Conservation (phyloP, 169 alveolate species). For the Cryptosporidium meleagridis region DNA sequence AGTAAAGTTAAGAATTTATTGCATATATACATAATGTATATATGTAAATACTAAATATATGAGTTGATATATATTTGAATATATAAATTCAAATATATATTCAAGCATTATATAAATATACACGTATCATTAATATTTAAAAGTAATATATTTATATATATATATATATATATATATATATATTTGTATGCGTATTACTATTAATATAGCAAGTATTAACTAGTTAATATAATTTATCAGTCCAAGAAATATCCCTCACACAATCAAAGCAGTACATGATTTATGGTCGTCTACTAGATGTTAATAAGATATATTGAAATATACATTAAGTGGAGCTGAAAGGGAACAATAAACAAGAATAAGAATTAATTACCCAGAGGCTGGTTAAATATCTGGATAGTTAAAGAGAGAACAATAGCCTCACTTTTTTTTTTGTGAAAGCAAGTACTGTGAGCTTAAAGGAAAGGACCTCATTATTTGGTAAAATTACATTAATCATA, state of each 20-base stretch:
- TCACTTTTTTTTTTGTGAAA: not conserved
- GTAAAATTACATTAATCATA: not conserved
- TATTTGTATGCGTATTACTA: not conserved
- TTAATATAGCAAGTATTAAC: conserved; percentile 20
- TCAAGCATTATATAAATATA: not conserved
- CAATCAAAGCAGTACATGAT: conserved; percentile 47
- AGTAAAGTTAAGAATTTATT: not conserved
- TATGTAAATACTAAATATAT: conserved; percentile 1
- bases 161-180: conserved; percentile 2
- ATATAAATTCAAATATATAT: not conserved
- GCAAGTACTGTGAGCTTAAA: not conserved
- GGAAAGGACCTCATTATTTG: not conserved
- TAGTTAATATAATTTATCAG: conserved; percentile 4
- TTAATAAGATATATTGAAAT: conserved; percentile 2
- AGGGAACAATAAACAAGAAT: not conserved
- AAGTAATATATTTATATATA: not conserved
- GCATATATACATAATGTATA: conserved; percentile 2
- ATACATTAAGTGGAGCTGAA: conserved; percentile 5
- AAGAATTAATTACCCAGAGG: not conserved
- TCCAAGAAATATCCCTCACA: conserved; percentile 25
- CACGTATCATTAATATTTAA: not conserved
- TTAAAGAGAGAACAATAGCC: not conserved
- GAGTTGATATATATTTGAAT: conserved; percentile 1
- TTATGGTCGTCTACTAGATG: conserved; percentile 46
- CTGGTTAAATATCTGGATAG: not conserved